Percentiles rank a stretch among this genome's conserved stretches.
phyloP scores from a whole-genome alignment of 169 alveolate species.

The Babesia ovata region DNA sequence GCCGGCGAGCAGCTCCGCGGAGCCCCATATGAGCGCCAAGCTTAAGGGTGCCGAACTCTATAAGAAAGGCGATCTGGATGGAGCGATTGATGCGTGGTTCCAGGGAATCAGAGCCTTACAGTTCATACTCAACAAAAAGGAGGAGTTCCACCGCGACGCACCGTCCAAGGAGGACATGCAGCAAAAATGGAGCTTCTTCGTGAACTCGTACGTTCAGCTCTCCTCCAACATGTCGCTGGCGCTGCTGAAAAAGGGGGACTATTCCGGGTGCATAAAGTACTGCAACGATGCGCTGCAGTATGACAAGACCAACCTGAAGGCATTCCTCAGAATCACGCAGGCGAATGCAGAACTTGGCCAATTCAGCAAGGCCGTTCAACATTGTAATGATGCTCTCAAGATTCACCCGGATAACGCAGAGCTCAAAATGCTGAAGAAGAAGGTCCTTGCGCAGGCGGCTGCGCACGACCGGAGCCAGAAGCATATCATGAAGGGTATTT shows the following conservation, averaged over 20 bases:
- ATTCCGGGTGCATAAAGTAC: conserved; percentile 28
- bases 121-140: conserved; percentile 37
- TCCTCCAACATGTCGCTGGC: conserved; percentile 57
- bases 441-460: background rate
- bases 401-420: conserved; percentile 48
- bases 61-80: conserved; percentile 58
- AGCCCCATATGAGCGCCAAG: conserved; percentile 13
- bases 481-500: conserved; percentile 12
- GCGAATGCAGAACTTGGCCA: conserved; percentile 51
- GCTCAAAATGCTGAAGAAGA: conserved; percentile 16
- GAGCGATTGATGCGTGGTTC: conserved; percentile 60
- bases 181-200: conserved; percentile 37
- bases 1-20: background rate
- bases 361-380: conserved; percentile 20
- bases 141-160: conserved; percentile 17
- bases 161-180: conserved; percentile 17
- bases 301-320: conserved; percentile 56
- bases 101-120: conserved; percentile 31
- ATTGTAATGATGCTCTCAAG: conserved; percentile 38
- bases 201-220: conserved; percentile 19
- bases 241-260: conserved; percentile 49
- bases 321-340: conserved; percentile 48
- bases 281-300: conserved; percentile 46
- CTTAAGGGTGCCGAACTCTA: conserved; percentile 47
- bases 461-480: conserved; percentile 12